Evolutionary conservation across 148 eudicot species (phyloP), one percentile per base, ranked within the genome.

Genomic region (Silene uniflora): DNA sequence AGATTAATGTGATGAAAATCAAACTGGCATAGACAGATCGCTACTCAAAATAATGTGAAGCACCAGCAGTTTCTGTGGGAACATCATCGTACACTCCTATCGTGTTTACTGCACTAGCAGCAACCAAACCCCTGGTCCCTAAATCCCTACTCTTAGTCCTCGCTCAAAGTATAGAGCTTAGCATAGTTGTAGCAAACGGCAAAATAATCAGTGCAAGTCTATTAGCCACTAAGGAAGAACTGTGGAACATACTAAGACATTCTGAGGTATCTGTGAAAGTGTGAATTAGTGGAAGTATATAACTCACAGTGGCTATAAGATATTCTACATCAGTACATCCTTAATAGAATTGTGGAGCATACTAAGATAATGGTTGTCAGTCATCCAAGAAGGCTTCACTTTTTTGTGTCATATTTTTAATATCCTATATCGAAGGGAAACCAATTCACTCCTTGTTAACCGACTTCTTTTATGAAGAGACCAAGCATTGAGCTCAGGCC

Each of bases 401-500:
- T 19, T 19, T 61, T 21, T 2, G 27, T 22, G 27, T 61, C 13
- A 6, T 22, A 61, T 21, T 61, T 22, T 29, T 61, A 61, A 22
- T 18, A 61, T 19, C n/a, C 64, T 61, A 24, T 24, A 61, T 39
- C 44, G 1, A 39, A 39, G 44, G 44, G 24, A 22, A 61, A 61
- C 9, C 2, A 2, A 22, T 2, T 61, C 64, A 21, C 12, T 4
- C 64, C 64, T 22, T 19, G 6, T 3, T 3, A 61, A 61, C 12
- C 64, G 1, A 19, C 10, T 61, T 19, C 27, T 22, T 22, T 21
- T 61, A 39, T 22, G 24, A 8, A 19, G 25, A 61, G 64, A 61
- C 64, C 24, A 61, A 9, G 27, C 44, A 64, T 29, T 62, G 68
- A 64, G 44, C 68, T 64, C 44, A 13, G 68, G 68, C 19, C 44